phyloP scores from a whole-genome alignment of 225 moss, liverwort and hornwort species.

The Anthoceros angustus region DNA sequence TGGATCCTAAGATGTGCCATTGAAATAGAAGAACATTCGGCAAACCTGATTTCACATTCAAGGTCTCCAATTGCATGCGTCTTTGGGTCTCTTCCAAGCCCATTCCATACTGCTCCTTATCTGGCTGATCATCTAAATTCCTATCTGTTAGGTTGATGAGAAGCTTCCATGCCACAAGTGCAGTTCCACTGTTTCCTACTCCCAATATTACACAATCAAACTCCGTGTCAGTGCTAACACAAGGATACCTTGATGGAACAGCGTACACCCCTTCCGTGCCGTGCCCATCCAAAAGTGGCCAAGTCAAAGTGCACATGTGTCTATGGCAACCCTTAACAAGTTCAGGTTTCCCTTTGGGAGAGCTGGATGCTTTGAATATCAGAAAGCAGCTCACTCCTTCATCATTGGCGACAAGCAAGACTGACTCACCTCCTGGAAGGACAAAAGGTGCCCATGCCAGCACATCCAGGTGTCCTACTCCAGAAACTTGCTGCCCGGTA shows the following conservation, averaged over 20 bases:
- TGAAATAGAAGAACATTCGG: not conserved
- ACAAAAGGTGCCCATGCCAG: slow-evolving; percentile 80
- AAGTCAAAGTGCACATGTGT: slow-evolving; percentile 40
- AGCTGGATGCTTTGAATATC: slow-evolving; percentile 27
- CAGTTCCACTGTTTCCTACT: not conserved
- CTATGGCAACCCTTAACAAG: slow-evolving; percentile 28
- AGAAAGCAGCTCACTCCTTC: slow-evolving; percentile 47
- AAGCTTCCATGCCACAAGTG: not conserved
- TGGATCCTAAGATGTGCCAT: not conserved
- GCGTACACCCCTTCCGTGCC: slow-evolving; percentile 39
- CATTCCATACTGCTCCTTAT: not conserved
- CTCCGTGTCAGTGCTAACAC: slow-evolving; percentile 9
- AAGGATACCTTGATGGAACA: slow-evolving; percentile 17
- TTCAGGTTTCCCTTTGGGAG: slow-evolving; percentile 33
- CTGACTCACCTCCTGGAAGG: slow-evolving; percentile 37
- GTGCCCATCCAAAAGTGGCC: slow-evolving; percentile 33
- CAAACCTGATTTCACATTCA: not conserved
- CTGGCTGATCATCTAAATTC: not conserved
- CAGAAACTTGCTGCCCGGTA: slow-evolving; percentile 19
- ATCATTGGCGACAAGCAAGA: slow-evolving; percentile 44
- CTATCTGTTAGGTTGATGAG: not conserved
- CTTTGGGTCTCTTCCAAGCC: not conserved
- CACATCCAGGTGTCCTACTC: slow-evolving; percentile 18
- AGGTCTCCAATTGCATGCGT: not conserved
- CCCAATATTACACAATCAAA: slow-evolving; percentile 37